phyloP scores from a whole-genome alignment of 225 moss, liverwort and hornwort species.

The Marchantia polymorpha region DNA sequence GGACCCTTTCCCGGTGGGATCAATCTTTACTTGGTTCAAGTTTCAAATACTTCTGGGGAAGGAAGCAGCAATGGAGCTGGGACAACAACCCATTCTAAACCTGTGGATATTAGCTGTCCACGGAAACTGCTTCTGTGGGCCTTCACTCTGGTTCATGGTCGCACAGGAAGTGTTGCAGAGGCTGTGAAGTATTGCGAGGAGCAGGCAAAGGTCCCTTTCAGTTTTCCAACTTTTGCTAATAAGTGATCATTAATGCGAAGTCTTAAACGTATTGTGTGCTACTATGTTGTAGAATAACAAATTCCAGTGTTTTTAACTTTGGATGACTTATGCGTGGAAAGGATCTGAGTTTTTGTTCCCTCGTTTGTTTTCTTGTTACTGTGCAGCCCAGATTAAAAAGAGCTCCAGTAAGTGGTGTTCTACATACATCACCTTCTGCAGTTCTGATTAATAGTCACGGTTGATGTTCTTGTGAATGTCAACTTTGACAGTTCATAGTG shows the following conservation, averaged over 20 bases:
- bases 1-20: constrained; percentile 88
- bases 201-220: constrained; percentile 70
- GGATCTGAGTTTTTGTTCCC: neutral
- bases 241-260: neutral
- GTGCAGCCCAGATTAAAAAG: constrained; percentile 28
- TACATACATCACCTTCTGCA: constrained; percentile 25
- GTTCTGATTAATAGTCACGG: constrained; percentile 21
- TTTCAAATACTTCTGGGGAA: constrained; percentile 41
- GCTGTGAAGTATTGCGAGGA: constrained; percentile 96
- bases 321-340: neutral
- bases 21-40: constrained; percentile 58
- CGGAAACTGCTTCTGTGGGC: constrained; percentile 94
- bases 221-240: neutral
- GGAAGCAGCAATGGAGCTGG: constrained; percentile 36
- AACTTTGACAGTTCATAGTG: neutral
- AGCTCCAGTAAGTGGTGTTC: constrained; percentile 25
- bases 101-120: constrained; percentile 81
- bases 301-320: too few relatives aligned
- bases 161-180: constrained; percentile 72
- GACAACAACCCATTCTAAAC: constrained; percentile 45
- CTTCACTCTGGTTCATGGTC: constrained; percentile 81
- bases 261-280: neutral
- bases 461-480: neutral
- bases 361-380: neutral
- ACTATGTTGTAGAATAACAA: neutral